Evolutionary conservation across 2,329 filamentous ascomycete genomes (phyloP).

Genomic region (Huntiella decipiens): DNA sequence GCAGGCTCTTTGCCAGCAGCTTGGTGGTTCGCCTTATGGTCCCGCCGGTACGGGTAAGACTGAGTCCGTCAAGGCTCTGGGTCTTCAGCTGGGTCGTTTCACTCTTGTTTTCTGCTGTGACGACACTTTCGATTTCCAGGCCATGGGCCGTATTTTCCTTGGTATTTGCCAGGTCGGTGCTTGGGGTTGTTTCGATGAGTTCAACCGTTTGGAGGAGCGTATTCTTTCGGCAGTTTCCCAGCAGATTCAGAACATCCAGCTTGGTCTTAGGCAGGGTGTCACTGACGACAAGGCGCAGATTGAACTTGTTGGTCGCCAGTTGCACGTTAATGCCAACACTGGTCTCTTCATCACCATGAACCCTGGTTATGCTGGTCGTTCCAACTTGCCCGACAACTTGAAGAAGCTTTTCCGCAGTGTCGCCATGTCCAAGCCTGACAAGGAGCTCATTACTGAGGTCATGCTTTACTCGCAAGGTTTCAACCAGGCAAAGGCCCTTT

Average conservation of each 20-base stretch:
- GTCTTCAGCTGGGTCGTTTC: constrained; percentile 89
- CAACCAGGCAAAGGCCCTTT: constrained; percentile 82
- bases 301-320: constrained; percentile 78
- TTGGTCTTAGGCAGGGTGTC: constrained; percentile 70
- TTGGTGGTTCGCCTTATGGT: constrained; percentile 93
- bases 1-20: constrained; percentile 80
- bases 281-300: constrained; percentile 77
- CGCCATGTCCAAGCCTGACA: constrained; percentile 98
- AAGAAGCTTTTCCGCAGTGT: constrained; percentile 99
- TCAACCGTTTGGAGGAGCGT: constrained; percentile 94
- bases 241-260: constrained; percentile 97
- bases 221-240: constrained; percentile 97
- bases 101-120: constrained; percentile 99
- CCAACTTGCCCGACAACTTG: constrained; percentile 92
- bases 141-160: constrained; percentile 97
- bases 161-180: constrained; percentile 98
- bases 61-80: constrained; percentile 94
- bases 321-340: constrained; percentile 79
- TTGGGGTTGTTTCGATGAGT: constrained; percentile 99
- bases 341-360: constrained; percentile 99
- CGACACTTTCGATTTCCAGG: constrained; percentile 98
- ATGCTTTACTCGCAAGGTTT: constrained; percentile 99
- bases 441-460: constrained; percentile 97
- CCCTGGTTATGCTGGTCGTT: constrained; percentile 92
- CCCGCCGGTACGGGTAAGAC: constrained; percentile 97